Evolutionary conservation across 805 yeast species (phyloP), one percentile per base, ranked within the genome.

Genomic region (Kuraishia cidri): DNA sequence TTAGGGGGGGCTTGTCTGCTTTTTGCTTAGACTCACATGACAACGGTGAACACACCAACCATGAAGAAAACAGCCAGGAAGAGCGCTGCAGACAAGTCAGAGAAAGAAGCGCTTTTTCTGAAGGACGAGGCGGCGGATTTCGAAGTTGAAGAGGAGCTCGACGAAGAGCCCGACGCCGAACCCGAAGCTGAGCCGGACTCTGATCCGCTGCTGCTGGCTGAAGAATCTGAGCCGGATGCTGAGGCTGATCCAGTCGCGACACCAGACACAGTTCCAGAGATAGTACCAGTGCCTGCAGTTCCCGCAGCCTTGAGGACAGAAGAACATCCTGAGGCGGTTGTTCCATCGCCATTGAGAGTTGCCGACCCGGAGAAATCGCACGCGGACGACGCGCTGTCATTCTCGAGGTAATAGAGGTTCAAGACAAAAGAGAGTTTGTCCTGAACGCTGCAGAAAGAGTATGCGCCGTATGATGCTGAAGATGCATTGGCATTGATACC

Each of bases 351-450:
- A 33, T 52, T 50, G 46, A 77, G 43, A 29, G 77, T 47, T 32
- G 84, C 86, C 32, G 84, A 72, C 38, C 90, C 90, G 40, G 62
- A 58, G 58, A 81, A 81, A 51, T 65, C 69, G 67, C 88, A 80
- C 32, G 81, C 82, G 34, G 66, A 54, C n/a, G 47, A 39, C 31
- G 51, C 51, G 17, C 47, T 36, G 40, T 64, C 67, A 34, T 74
- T 60, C 7, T 54, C 53, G 36, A 60, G 53, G 59, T 78, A 80
- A 69, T 81, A 81, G 43, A 64, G 52, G 66, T 80, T 75, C 58
- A 82, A 53, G 25, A 75, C 69, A 48, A 67, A 82, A 24, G 82
- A 69, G 46, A 82, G 64, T 60, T 75, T 65, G 37, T 77, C 81
- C 56, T 77, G 72, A 35, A 71, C 55, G 14, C 73, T 62, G 56